Conservation (phyloP, 23 red algal species). For the Agarophyton chilense region DNA sequence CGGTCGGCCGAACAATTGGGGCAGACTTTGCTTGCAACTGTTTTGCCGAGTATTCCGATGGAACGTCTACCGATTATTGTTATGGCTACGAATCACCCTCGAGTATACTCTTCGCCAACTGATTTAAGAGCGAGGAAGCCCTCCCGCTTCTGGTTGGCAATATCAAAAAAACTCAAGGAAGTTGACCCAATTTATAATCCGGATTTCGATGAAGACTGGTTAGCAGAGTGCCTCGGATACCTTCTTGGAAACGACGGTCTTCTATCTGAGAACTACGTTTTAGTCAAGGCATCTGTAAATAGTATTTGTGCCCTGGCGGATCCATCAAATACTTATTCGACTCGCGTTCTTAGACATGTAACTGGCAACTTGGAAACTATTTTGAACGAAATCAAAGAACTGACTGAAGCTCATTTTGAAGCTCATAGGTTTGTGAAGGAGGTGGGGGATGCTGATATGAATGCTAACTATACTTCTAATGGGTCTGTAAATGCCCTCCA, state of each 20-base stretch:
- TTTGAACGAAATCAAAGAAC: slow-evolving; percentile 19
- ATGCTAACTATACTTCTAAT: slow-evolving; percentile 17
- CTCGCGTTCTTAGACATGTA: slow-evolving; percentile 47
- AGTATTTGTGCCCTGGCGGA: slow-evolving; percentile 34
- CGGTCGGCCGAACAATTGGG: neutral
- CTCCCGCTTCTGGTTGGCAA: slow-evolving; percentile 2
- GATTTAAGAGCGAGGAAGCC: neutral
- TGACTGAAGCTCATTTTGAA: slow-evolving; percentile 42
- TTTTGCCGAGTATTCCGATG: slow-evolving; percentile 27
- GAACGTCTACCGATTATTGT: slow-evolving; percentile 5
- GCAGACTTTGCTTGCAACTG: slow-evolving; percentile 25
- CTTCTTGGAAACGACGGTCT: slow-evolving; percentile 36
- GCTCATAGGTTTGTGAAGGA: slow-evolving; percentile 30
- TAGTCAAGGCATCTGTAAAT: slow-evolving; percentile 38
- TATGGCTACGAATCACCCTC: slow-evolving; percentile 64
- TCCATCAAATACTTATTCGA: slow-evolving; percentile 29
- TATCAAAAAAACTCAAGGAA: slow-evolving; percentile 25
- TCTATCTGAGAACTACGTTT: neutral
- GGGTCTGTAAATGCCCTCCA: slow-evolving; percentile 2
- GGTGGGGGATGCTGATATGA: neutral
- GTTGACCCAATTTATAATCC: slow-evolving; percentile 10
- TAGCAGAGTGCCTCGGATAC: slow-evolving; percentile 1
- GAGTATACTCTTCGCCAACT: slow-evolving; percentile 28
- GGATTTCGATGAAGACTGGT: slow-evolving; percentile 40
- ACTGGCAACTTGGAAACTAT: slow-evolving; percentile 1